Conservation (phyloP, 768 basidiomycete genomes). For the Lentinula sp. region DNA sequence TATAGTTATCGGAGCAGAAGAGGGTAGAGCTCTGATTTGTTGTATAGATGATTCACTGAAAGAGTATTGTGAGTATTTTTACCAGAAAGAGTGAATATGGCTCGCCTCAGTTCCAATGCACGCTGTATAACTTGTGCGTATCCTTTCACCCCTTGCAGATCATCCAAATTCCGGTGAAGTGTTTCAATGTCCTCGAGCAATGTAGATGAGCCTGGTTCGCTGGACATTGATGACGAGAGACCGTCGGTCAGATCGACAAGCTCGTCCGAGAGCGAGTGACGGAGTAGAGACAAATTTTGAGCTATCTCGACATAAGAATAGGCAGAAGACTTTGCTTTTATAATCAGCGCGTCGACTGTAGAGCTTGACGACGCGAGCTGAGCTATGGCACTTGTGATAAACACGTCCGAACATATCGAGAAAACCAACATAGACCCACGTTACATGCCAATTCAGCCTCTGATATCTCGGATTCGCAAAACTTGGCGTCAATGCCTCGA, state of each 20-base stretch:
- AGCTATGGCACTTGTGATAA: conserved; percentile 38
- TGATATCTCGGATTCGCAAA: conserved; percentile 35
- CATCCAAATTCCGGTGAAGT: conserved; percentile 69
- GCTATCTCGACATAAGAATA: conserved; percentile 53
- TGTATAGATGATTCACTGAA: conserved; percentile 53
- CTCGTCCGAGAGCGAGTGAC: conserved; percentile 77
- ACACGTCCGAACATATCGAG: conserved; percentile 12
- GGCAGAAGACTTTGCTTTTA: conserved; percentile 40
- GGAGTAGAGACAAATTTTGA: conserved; percentile 67
- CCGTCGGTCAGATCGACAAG: conserved; percentile 60
- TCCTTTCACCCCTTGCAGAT: conserved; percentile 66
- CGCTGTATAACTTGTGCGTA: conserved; percentile 75
- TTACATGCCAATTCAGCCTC: conserved; percentile 35
- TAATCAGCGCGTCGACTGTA: conserved; percentile 39
- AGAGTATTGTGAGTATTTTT: not conserved
- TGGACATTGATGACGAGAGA: conserved; percentile 51
- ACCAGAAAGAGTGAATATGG: conserved; percentile 1
- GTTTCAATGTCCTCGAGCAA: conserved; percentile 80
- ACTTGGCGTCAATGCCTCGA: conserved; percentile 33
- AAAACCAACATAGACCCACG: conserved; percentile 30
- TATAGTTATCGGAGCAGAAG: conserved; percentile 32
- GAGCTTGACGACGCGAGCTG: conserved; percentile 53
- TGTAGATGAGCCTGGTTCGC: conserved; percentile 45
- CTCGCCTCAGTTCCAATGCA: conserved; percentile 66
- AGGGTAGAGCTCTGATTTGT: conserved; percentile 36